These are phyloP conservation scores for Arachnopeziza araneosa DNA, from an alignment of 2,329 filamentous ascomycete genomes.

Conservation along the genomic window DNA sequence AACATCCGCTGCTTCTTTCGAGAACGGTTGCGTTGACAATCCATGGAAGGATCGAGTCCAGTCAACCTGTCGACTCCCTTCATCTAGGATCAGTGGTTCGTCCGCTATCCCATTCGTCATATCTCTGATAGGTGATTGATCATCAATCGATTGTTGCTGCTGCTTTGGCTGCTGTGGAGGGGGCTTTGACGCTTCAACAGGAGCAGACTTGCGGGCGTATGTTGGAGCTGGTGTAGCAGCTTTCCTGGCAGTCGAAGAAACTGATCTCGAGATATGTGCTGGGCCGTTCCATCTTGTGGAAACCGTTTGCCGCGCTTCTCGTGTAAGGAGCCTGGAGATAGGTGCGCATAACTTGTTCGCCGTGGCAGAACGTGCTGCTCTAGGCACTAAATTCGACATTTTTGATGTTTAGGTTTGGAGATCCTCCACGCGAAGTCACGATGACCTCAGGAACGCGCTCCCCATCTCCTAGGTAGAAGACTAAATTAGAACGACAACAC, in stretches of 20 bases:
- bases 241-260: neutral
- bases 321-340: neutral
- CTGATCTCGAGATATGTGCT: neutral
- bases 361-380: neutral
- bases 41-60: constrained; percentile 70
- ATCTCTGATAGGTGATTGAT: constrained; percentile 30
- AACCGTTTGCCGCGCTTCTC: neutral
- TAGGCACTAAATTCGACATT: neutral
- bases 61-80: constrained; percentile 53
- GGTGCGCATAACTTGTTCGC: neutral
- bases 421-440: neutral
- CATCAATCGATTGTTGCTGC: constrained; percentile 47
- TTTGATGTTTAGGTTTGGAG: neutral
- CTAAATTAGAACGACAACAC: neutral
- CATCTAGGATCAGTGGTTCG: constrained; percentile 41
- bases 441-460: neutral
- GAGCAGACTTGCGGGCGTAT: neutral
- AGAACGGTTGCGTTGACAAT: constrained; percentile 57
- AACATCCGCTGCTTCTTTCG: constrained; percentile 55
- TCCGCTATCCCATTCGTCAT: constrained; percentile 47
- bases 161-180: neutral
- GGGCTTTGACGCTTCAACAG: neutral
- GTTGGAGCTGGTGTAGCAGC: neutral
- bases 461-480: neutral
- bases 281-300: neutral